Conservation (phyloP, 2,329 filamentous ascomycete genomes). For the Sordariomycetes sp. region DNA sequence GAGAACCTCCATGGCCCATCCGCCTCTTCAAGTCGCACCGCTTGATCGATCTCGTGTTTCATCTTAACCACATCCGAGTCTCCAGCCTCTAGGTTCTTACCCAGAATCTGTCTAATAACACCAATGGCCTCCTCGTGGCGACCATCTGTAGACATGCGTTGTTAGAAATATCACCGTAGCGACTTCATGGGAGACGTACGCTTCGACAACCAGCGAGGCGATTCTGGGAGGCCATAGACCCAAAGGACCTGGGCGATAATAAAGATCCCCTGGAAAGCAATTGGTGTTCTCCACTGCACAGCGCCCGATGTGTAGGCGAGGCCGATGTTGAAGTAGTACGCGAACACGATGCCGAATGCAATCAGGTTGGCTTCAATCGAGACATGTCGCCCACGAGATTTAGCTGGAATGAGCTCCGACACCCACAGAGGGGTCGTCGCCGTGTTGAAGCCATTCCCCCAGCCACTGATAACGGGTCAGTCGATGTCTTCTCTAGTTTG, state of each 20-base stretch:
- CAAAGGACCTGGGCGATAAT: conserved; percentile 17
- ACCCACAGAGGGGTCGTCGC: conserved; percentile 45
- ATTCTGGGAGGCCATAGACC: conserved; percentile 27
- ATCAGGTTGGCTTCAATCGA: conserved; percentile 44
- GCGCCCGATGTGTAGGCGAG: conserved; percentile 14
- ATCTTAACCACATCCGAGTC: conserved; percentile 20
- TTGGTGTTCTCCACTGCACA: neutral
- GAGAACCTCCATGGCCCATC: conserved; percentile 40
- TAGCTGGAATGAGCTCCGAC: conserved; percentile 37
- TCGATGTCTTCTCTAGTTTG: neutral
- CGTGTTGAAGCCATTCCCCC: conserved; percentile 46
- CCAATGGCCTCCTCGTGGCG: conserved; percentile 23
- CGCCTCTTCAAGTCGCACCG: neutral
- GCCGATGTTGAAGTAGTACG: conserved; percentile 18
- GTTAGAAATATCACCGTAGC: neutral
- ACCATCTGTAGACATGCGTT: conserved; percentile 16
- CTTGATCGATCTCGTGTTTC: conserved; percentile 23
- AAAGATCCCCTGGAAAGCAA: neutral
- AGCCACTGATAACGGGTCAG: conserved; percentile 24
- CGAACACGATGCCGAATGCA: conserved; percentile 22
- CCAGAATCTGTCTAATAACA: conserved; percentile 27
- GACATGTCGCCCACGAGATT: conserved; percentile 38
- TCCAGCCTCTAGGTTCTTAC: conserved; percentile 49
- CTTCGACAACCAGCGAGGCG: conserved; percentile 25
- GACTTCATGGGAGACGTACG: conserved; percentile 13